Evolutionary conservation across 2,329 filamentous ascomycete species (phyloP).

Genomic region (Drechslerella stenobrocha): DNA sequence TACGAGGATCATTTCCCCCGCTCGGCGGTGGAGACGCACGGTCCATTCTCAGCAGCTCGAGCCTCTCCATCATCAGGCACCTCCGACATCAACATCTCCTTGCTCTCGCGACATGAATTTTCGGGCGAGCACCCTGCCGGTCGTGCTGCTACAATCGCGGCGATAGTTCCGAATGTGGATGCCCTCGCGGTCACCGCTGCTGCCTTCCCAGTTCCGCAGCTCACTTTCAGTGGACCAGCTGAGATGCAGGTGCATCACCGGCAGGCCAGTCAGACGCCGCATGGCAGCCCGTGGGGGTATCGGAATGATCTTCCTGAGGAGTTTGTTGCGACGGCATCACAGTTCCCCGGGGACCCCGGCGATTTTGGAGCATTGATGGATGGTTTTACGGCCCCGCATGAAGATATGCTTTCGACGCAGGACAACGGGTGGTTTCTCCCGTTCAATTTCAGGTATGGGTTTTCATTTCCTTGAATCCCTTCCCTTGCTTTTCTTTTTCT

Average conservation of each 20-base stretch:
- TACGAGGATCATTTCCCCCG: slow-evolving; percentile 43
- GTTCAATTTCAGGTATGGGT: slow-evolving; percentile 47
- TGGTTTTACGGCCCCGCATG: slow-evolving; percentile 43
- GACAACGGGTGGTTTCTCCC: slow-evolving; percentile 46
- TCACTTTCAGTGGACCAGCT: slow-evolving; percentile 35
- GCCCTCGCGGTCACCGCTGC: slow-evolving; percentile 9
- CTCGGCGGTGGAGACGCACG: slow-evolving; percentile 44
- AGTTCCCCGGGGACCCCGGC: slow-evolving; percentile 21
- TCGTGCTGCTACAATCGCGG: neutral
- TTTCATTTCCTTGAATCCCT: neutral
- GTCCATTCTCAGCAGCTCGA: slow-evolving; percentile 42
- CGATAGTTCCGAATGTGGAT: slow-evolving; percentile 3
- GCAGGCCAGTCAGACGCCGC: slow-evolving; percentile 20
- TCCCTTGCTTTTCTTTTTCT: neutral
- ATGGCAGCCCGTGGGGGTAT: slow-evolving; percentile 35
- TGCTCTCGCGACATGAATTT: slow-evolving; percentile 43
- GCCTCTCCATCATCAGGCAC: slow-evolving; percentile 41
- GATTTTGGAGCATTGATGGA: slow-evolving; percentile 43
- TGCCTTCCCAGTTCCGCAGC: slow-evolving; percentile 40
- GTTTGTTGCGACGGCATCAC: slow-evolving; percentile 24
- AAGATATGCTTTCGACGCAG: slow-evolving; percentile 41
- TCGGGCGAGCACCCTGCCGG: slow-evolving; percentile 19
- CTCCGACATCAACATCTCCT: slow-evolving; percentile 22
- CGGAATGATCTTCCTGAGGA: slow-evolving; percentile 39
- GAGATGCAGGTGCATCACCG: slow-evolving; percentile 21